Evolutionary conservation across 306 rosid species (phyloP), one percentile per base, ranked within the genome.

Genomic region (Inga oerstediana): DNA sequence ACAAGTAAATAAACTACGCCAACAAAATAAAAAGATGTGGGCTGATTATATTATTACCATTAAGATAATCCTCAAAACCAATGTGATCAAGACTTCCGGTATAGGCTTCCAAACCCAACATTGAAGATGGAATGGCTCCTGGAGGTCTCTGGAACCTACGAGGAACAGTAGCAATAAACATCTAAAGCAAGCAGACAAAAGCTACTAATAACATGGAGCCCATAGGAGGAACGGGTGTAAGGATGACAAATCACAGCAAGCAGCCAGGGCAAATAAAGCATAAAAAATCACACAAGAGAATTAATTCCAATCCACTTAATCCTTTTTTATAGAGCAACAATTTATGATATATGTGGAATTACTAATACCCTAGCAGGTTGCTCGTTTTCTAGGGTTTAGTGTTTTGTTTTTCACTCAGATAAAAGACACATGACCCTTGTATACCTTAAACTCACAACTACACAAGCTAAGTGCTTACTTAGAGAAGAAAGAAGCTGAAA

Each of bases 71-170:
- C 83, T 88, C 95, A 85, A 90, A 88, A 76, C 91, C 91, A 66
- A 93, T 87, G 79, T 85, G 83, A 65, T 88, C 91, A 84, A 93
- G 88, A 59, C 79, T 72, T 83, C 97, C 97, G 0, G 90, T 91
- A 59, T 88, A 49, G 51, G 94, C 91, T 82, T 93, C 97, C 80
- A 93, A 89, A 64, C 97, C 97, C 73, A 92, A 73, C 87, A 89
- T 87, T 69, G 93, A 90, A 59, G 89, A 92, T 41, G 89, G 89
- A 70, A 93, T 91, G 65, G 86, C 84, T 61, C 95, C 95, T n/a
- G 91, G 88, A 85, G 94, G 95, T 86, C 94, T 89, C 86, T 90
- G 95, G 82, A 93, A 91, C 79, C 97, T 93, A 88, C 83, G 85
- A 54, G 13, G 45, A 51, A 66, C n/a, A 52, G 70, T 35, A 75